phyloP scores from a whole-genome alignment of 768 basidiomycete genomes.

The Tremella fuciformis region DNA sequence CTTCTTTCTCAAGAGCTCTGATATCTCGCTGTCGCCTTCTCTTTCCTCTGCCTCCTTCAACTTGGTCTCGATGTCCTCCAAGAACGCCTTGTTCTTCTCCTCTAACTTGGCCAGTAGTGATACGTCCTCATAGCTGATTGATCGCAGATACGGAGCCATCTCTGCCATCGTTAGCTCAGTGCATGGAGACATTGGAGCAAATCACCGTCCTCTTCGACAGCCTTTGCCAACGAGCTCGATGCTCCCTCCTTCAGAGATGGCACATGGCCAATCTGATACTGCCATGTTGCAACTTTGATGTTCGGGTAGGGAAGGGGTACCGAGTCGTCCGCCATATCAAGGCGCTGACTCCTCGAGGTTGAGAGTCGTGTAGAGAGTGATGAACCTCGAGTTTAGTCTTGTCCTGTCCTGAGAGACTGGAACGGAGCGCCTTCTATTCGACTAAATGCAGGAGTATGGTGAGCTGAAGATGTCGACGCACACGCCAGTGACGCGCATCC shows the following conservation, averaged over 20 bases:
- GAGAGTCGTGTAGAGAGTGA: no score
- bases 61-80: constrained; percentile 71
- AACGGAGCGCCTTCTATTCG: no score
- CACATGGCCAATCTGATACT: constrained; percentile 70
- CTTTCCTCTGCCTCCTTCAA: constrained; percentile 83
- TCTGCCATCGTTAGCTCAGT: constrained; percentile 56
- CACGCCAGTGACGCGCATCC: no score
- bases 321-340: constrained; percentile 71
- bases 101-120: constrained; percentile 62
- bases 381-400: no score
- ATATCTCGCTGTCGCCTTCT: constrained; percentile 89
- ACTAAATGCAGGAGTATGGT: no score
- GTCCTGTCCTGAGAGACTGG: no score
- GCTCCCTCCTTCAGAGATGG: constrained; percentile 67
- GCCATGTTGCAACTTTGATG: constrained; percentile 71
- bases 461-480: no score
- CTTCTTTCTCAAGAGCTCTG: constrained; percentile 75
- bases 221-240: constrained; percentile 63
- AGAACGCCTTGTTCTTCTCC: constrained; percentile 67
- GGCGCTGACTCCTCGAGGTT: no score
- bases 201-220: constrained; percentile 76
- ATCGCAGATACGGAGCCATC: constrained; percentile 72
- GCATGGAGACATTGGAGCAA: constrained; percentile 25
- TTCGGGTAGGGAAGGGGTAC: constrained; percentile 82
- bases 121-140: constrained; percentile 56